phyloP scores from a whole-genome alignment of 177 flowering plant genomes.

The Telopea speciosissima region DNA sequence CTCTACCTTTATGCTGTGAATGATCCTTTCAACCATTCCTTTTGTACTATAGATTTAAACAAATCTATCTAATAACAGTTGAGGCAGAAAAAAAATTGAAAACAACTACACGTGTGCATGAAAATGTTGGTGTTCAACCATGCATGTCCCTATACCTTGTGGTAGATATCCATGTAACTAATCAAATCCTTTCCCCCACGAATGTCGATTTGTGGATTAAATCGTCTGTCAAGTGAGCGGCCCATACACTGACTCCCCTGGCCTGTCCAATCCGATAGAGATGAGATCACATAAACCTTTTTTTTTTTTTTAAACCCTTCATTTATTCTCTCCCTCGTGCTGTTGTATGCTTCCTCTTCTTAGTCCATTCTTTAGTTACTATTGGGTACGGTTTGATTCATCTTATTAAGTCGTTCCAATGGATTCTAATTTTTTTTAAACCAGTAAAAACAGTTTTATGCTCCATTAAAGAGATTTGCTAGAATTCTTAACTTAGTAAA shows the following conservation, averaged over 20 bases:
- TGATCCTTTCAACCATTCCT: no score
- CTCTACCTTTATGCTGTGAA: no score
- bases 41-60: no score
- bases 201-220: background rate
- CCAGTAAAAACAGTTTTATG: background rate
- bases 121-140: background rate
- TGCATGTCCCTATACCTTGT: slow-evolving; percentile 22
- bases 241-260: background rate
- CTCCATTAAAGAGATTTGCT: background rate
- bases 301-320: background rate
- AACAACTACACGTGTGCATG: slow-evolving; percentile 2
- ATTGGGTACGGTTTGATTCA: no score
- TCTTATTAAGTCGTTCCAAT: no score
- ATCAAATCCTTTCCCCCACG: slow-evolving; percentile 9
- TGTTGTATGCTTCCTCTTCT: background rate
- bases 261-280: background rate
- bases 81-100: no score
- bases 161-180: slow-evolving; percentile 29
- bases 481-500: background rate
- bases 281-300: no score
- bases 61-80: no score
- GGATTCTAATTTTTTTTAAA: no score
- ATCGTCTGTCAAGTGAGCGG: background rate
- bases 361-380: background rate
- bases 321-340: background rate